phyloP scores from a whole-genome alignment of 2,329 filamentous ascomycete species.

The Mariannaea sp. region DNA sequence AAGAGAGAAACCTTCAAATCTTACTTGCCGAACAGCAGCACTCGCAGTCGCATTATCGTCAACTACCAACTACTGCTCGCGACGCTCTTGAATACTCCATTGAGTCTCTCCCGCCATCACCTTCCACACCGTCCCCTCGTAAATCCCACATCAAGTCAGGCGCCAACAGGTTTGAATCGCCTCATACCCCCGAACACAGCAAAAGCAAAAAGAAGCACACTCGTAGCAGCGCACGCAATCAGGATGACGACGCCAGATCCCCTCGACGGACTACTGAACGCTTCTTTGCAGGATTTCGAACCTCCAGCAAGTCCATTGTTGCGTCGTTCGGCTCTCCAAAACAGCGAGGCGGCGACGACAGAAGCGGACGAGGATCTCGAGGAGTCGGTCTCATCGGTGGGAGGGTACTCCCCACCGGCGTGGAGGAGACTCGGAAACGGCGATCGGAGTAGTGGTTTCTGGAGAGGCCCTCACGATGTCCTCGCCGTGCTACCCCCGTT shows the following conservation, averaged over 20 bases:
- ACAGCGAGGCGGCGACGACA: slow-evolving; percentile 44
- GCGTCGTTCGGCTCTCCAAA: slow-evolving; percentile 40
- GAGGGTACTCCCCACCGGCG: slow-evolving; percentile 64
- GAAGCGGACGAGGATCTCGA: slow-evolving; percentile 44
- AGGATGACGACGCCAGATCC: slow-evolving; percentile 39
- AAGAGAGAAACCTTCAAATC: slow-evolving; percentile 27
- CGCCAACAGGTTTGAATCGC: slow-evolving; percentile 4
- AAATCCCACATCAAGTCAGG: slow-evolving; percentile 13
- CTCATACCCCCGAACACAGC: slow-evolving; percentile 18
- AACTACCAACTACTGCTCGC: slow-evolving; percentile 13
- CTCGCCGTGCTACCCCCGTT: slow-evolving; percentile 49
- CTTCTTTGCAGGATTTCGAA: slow-evolving; percentile 60
- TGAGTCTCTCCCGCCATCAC: slow-evolving; percentile 7
- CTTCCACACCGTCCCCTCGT: slow-evolving; percentile 12
- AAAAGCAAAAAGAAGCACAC: slow-evolving; percentile 23
- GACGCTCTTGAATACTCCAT: slow-evolving; percentile 6
- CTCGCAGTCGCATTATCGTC: slow-evolving; percentile 8
- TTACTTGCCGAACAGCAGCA: slow-evolving; percentile 19
- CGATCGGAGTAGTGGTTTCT: slow-evolving; percentile 62
- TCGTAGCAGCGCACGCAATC: slow-evolving; percentile 3
- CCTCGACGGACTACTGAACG: slow-evolving; percentile 54
- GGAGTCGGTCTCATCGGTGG: slow-evolving; percentile 55
- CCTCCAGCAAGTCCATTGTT: slow-evolving; percentile 50
- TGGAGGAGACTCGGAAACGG: slow-evolving; percentile 66
- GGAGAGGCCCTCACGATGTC: slow-evolving; percentile 60